phyloP scores from a whole-genome alignment of 768 basidiomycete species.

The Butyriboletus loyo region DNA sequence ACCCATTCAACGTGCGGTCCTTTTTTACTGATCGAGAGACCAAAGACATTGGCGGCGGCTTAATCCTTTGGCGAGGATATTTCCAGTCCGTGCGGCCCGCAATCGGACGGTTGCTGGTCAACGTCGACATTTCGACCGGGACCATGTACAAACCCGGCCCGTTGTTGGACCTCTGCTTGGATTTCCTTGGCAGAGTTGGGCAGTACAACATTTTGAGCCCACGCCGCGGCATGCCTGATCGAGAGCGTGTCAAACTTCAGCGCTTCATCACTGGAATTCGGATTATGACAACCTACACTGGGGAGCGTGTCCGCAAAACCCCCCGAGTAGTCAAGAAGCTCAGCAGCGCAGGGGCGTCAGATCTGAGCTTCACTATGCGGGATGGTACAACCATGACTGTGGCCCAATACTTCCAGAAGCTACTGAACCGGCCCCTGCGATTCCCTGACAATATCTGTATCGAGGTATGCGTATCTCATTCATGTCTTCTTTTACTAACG shows the following conservation, averaged over 20 bases:
- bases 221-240: slow-evolving; percentile 41
- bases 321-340: slow-evolving; percentile 65
- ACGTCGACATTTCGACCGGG: slow-evolving; percentile 75
- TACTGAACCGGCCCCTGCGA: slow-evolving; percentile 50
- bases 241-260: slow-evolving; percentile 50
- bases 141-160: slow-evolving; percentile 70
- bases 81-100: slow-evolving; percentile 78
- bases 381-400: slow-evolving; percentile 57
- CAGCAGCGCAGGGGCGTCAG: slow-evolving; percentile 49
- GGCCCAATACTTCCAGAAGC: slow-evolving; percentile 56
- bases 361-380: slow-evolving; percentile 52
- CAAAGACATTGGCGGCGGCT: slow-evolving; percentile 54
- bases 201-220: slow-evolving; percentile 39
- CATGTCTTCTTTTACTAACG: slow-evolving; percentile 20
- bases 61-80: slow-evolving; percentile 75
- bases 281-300: slow-evolving; percentile 42
- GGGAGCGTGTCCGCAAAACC: slow-evolving; percentile 36
- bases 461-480: slow-evolving; percentile 45
- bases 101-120: slow-evolving; percentile 61
- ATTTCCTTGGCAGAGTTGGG: slow-evolving; percentile 42
- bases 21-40: slow-evolving; percentile 65
- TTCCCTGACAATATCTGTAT: slow-evolving; percentile 65
- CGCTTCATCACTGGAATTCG: slow-evolving; percentile 55
- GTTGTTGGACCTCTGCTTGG: slow-evolving; percentile 56
- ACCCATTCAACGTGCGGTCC: slow-evolving; percentile 71